Evolutionary conservation across 306 rosid genomes (phyloP).

Genomic region (Prunus davidiana): DNA sequence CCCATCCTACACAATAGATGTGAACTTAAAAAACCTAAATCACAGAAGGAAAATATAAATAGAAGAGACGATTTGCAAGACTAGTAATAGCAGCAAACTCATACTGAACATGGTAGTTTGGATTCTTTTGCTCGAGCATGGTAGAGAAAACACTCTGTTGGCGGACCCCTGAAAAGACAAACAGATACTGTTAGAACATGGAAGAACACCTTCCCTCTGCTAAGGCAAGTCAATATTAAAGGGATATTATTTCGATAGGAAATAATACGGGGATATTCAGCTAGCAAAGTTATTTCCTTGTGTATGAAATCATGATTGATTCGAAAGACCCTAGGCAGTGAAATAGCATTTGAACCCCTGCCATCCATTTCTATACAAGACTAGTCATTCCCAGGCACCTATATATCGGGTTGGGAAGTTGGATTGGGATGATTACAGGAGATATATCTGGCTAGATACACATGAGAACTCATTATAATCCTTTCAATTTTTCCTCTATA

Average conservation of each 20-base stretch:
- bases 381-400: neutral
- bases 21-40: neutral
- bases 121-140: constrained; percentile 86
- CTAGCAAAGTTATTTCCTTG: neutral
- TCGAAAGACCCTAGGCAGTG: neutral
- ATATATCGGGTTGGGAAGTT: neutral
- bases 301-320: neutral
- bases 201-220: constrained; percentile 7
- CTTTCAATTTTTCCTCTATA: neutral
- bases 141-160: constrained; percentile 86
- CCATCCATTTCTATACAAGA: neutral
- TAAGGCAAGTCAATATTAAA: constrained; percentile 17
- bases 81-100: constrained; percentile 3
- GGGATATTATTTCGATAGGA: constrained; percentile 5
- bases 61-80: constrained; percentile 2
- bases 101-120: constrained; percentile 60
- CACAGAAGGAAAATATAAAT: constrained; percentile 1
- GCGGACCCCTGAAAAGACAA: constrained; percentile 80
- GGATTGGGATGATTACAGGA: neutral
- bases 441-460: neutral
- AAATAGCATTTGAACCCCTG: neutral
- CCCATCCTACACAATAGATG: neutral
- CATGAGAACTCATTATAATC: neutral
- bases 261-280: constrained; percentile 8
- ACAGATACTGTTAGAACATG: constrained; percentile 28